Conservation (phyloP, 192 early-diverging fungal genomes). For the Podila verticillata region DNA sequence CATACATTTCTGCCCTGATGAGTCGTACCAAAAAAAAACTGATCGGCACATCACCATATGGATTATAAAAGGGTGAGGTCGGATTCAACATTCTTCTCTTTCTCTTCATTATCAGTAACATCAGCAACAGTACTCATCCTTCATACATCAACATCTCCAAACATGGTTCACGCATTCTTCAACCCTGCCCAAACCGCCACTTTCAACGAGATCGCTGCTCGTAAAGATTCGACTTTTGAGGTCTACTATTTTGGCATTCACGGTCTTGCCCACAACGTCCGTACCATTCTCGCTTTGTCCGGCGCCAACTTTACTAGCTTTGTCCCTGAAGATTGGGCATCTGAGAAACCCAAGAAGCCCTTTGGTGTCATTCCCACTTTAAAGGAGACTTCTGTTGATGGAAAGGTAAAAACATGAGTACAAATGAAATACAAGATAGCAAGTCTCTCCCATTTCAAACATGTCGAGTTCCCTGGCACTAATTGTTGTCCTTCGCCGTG, state of each 20-base stretch:
- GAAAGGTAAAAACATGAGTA: no score
- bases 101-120: no score
- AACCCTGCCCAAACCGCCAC: constrained; percentile 27
- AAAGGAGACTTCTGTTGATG: not conserved
- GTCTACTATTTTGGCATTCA: constrained; percentile 23
- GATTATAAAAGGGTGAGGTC: no score
- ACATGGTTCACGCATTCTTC: constrained; percentile 24
- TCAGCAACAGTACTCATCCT: no score
- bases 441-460: no score
- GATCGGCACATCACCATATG: no score
- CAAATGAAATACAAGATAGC: no score
- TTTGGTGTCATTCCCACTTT: not conserved
- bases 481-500: no score
- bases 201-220: constrained; percentile 8
- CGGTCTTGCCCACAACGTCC: not conserved
- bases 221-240: constrained; percentile 24
- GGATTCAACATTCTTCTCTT: no score
- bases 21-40: no score
- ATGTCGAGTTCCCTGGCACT: no score
- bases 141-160: not conserved
- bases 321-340: not conserved
- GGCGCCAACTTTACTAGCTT: not conserved
- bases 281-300: not conserved
- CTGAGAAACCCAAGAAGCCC: not conserved
- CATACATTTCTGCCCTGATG: no score